Evolutionary conservation across 305 asterid species (phyloP).

Genomic region (Fraxinus velutina): DNA sequence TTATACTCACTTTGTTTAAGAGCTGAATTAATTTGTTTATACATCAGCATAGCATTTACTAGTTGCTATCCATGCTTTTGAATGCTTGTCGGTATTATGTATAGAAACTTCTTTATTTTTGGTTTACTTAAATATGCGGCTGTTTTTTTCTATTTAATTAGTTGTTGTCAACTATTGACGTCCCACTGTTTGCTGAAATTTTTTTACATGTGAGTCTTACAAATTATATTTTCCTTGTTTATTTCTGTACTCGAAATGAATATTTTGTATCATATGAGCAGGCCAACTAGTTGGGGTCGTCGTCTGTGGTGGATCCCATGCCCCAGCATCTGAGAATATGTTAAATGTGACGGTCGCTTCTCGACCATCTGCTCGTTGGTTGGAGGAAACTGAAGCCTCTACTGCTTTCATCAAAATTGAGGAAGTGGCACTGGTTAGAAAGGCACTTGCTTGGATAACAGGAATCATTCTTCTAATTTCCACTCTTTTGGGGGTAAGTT

Average conservation of each 20-base stretch:
- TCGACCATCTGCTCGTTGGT: slow-evolving; percentile 59
- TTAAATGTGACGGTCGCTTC: slow-evolving; percentile 46
- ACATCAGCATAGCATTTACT: neutral
- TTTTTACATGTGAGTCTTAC: slow-evolving; percentile 9
- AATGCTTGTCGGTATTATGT: neutral
- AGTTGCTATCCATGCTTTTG: neutral
- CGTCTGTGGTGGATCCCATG: slow-evolving; percentile 35
- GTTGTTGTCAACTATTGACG: slow-evolving; percentile 7
- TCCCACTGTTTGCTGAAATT: slow-evolving; percentile 5
- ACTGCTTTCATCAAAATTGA: slow-evolving; percentile 31
- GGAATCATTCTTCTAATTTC: slow-evolving; percentile 85
- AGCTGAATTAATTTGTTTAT: slow-evolving; percentile 6
- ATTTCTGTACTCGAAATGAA: slow-evolving; percentile 7
- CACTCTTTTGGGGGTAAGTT: slow-evolving; percentile 78
- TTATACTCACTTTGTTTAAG: slow-evolving; percentile 13
- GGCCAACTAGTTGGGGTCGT: slow-evolving; percentile 84
- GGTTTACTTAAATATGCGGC: neutral
- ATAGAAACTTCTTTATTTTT: neutral
- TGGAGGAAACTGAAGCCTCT: slow-evolving; percentile 49
- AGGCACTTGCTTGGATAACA: slow-evolving; percentile 83
- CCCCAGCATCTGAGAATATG: slow-evolving; percentile 44
- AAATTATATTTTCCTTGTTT: neutral
- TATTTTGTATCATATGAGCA: slow-evolving; percentile 34
- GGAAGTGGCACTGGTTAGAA: slow-evolving; percentile 60
- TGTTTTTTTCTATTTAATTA: slow-evolving; percentile 14